Base-by-base conservation (phyloP, 1,284 basidiomycete genomes). In the Ganoderma resinaceum region DNA sequence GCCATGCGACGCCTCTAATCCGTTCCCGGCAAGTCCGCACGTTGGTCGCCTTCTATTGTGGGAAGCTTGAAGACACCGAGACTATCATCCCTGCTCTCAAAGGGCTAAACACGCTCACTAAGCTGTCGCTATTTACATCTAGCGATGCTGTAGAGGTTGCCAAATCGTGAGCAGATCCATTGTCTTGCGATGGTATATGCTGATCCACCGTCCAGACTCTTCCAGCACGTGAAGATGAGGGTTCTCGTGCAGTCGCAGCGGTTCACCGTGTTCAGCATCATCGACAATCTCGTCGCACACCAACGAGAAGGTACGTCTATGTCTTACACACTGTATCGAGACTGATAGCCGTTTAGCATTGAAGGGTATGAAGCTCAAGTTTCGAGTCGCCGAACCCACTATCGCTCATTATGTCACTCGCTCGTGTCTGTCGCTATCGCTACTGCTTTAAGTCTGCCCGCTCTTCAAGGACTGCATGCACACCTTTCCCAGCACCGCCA, bases 61-160 rank as follows among this genome's bases (percentile, higher is more conserved):
- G 90, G 65, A 98, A 98, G 80, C 82, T 98, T 53, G 92, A 95
- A 70, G 94, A 98, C 77, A 87, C 89, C 20, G 93, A 95, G 74
- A 91, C 94, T 1, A 85, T 95, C 62, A 88, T 94, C 3, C 91
- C 93, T 3, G 88, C 94, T 12, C 82, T 96, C 71, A 85, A 88
- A 73, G 92, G 95, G 31, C 84, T 99, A 16, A 84, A 86, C 16
- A 86, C 90, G 0, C 82, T 99, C 26, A 87, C 89, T 2, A 82
- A 84, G 26, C 83, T 92, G 35, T 85, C 92, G 0, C 85, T 86
- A 0, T 93, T 95, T 74, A 89, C 89, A 18, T 84, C 90, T n/a
- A 83, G 83, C 3, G 94, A 97, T 72, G 91, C 91, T 0, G 82
- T 87, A 4, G 86, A 89, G 23, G 87, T 94, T 5, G 81, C 91